Percentiles rank a stretch among this genome's conserved stretches.
Conservation (phyloP, 306 rosid genomes). For the Lathyrus tuberosus region DNA sequence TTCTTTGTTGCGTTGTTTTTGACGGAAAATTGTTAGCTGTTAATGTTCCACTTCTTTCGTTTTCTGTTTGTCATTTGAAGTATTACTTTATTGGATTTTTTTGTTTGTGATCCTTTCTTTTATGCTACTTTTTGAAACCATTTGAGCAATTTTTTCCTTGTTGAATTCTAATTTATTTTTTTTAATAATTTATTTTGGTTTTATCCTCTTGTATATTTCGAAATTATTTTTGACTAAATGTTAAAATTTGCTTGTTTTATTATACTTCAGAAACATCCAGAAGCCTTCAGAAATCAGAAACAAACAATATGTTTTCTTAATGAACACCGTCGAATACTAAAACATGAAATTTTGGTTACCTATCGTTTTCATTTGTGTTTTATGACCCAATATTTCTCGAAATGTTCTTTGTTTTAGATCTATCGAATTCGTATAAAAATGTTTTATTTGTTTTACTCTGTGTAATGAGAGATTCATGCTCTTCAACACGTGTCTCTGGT, state of each 20-base stretch:
- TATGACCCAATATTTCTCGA: not conserved
- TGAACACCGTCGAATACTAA: not conserved
- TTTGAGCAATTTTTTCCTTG: not conserved
- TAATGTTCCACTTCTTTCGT: not conserved
- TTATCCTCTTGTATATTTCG: not conserved
- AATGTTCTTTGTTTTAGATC: not conserved
- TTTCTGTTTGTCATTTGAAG: not conserved
- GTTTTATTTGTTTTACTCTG: not conserved
- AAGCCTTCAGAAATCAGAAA: not conserved
- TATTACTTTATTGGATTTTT: constrained; percentile 28
- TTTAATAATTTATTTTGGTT: not conserved
- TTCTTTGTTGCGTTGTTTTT: constrained; percentile 23
- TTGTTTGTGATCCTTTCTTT: not conserved
- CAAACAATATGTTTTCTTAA: constrained; percentile 12
- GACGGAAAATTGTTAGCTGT: constrained; percentile 5
- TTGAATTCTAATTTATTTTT: not conserved
- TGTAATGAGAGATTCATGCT: constrained; percentile 7
- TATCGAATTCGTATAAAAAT: not conserved
- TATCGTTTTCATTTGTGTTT: constrained; percentile 8
- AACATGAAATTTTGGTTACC: not conserved
- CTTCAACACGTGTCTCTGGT: not conserved
- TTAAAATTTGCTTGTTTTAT: not conserved
- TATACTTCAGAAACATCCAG: not conserved
- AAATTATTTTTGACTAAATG: not conserved
- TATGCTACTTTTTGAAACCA: constrained; percentile 8